Conservation (phyloP, 257 asterid genomes). For the Orobanche coerulescens region DNA sequence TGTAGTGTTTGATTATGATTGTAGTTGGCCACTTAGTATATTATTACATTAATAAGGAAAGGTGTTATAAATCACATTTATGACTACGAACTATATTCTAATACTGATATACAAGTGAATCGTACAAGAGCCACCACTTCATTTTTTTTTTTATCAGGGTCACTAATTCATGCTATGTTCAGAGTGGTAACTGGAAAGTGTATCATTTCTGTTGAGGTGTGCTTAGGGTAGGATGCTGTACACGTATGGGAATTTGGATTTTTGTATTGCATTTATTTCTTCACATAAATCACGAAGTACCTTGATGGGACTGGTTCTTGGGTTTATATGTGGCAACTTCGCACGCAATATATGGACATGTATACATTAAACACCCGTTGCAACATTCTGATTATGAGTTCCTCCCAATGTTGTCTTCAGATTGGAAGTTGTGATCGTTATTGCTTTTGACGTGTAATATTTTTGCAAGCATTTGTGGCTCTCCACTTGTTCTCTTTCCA, state of each 20-base stretch:
- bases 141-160: no score
- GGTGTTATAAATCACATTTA: neutral
- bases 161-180: neutral
- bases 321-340: neutral
- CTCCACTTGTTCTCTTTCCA: neutral
- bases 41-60: neutral
- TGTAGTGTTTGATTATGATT: neutral
- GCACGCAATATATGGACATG: neutral
- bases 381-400: neutral
- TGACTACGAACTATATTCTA: neutral
- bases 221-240: neutral
- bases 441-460: neutral
- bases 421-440: neutral
- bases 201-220: neutral
- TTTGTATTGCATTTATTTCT: neutral
- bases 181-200: neutral
- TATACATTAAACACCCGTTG: no score
- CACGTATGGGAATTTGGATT: neutral
- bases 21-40: neutral
- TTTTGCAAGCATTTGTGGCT: neutral
- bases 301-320: neutral
- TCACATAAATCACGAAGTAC: neutral
- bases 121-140: neutral
- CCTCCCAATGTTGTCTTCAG: neutral
- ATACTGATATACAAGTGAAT: neutral